Evolutionary conservation across 2,329 filamentous ascomycete genomes (phyloP), one percentile per base, ranked within the genome.

Genomic region (Davidsoniella virescens): DNA sequence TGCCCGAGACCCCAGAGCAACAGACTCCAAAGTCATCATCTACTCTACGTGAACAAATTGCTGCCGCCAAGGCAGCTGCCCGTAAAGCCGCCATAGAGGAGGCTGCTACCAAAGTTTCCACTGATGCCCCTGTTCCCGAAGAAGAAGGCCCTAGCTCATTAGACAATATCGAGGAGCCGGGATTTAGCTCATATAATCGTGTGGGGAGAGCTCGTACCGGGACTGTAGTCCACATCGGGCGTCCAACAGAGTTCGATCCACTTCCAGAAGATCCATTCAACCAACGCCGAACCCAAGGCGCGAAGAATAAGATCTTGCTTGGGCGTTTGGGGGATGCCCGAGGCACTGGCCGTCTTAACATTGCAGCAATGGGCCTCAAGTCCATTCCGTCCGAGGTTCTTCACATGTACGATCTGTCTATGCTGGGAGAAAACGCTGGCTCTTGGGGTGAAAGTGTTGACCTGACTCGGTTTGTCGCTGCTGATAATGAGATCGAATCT

Each of bases 381-480:
- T 73, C 82, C 52, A 83, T 98, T 3, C 92, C 92, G 0, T 65
- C 75, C 1, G 85, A 93, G 59, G 84, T 96, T 0, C 68, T 94
- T 65, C 78, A 80, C 50, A 96, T 96, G 88, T 96, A 95, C 62
- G 84, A 87, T 57, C 70, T 85, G 16, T 80, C 87, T 49, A 72
- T 75, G 1, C 72, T 79, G 50, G 76, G 81, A 37, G 70, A 69
- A 10, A 68, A 73, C 18, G 77, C 74, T 36, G 75, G 79, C 9
- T 78, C 81, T 33, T 96, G 92, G 92, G 87, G 87, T 2, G 90
- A 96, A 63, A 82, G 84, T 53, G 86, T 96, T 9, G 90, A 96
- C 60, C 67, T 96, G 43, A 83, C 81, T 1, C 79, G 83, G 54
- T 79, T 96, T 46, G 77, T 92, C 55, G 87, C 84, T 5, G 87